A percentile compares a stretch with the other conserved stretches of the same genome.
phyloP scores from a whole-genome alignment of 2,329 filamentous ascomycete species.

The Fusarium tuaranense region DNA sequence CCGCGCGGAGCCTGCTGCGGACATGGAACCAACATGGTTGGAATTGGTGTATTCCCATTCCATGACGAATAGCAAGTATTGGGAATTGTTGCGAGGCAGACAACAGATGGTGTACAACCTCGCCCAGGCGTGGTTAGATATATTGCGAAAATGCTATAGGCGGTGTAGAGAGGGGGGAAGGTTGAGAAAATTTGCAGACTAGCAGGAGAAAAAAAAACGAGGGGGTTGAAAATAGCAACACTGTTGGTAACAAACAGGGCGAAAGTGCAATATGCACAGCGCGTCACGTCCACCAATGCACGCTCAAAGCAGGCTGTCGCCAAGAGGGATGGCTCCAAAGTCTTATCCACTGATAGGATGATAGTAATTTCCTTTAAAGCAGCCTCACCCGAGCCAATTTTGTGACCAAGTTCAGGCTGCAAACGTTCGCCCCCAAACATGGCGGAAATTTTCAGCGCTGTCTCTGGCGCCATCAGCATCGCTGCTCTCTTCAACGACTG shows the following conservation, averaged over 20 bases:
- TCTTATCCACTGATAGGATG: neutral
- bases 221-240: neutral
- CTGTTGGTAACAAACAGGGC: neutral
- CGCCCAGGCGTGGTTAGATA: too few species aligned
- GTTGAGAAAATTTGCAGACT: too few species aligned
- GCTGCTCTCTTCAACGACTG: conserved; percentile 52
- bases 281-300: neutral
- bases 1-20: neutral
- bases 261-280: neutral
- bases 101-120: accelerated
- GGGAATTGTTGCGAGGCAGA: accelerated
- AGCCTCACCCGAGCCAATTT: accelerated
- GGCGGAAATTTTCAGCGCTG: conserved; percentile 30
- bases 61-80: neutral
- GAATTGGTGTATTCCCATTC: neutral
- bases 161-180: too few species aligned
- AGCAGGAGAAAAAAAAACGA: too few species aligned
- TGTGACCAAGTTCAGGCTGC: neutral
- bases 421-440: neutral
- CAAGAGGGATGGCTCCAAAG: neutral
- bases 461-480: conserved; percentile 48
- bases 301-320: neutral
- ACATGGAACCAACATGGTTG: neutral
- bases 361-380: neutral
- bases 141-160: too few species aligned